Percentiles rank a stretch among this genome's conserved stretches.
These are phyloP conservation scores for Rosellinia necatrix DNA, from an alignment of 2,329 filamentous ascomycete species.

Conservation along the genomic window DNA sequence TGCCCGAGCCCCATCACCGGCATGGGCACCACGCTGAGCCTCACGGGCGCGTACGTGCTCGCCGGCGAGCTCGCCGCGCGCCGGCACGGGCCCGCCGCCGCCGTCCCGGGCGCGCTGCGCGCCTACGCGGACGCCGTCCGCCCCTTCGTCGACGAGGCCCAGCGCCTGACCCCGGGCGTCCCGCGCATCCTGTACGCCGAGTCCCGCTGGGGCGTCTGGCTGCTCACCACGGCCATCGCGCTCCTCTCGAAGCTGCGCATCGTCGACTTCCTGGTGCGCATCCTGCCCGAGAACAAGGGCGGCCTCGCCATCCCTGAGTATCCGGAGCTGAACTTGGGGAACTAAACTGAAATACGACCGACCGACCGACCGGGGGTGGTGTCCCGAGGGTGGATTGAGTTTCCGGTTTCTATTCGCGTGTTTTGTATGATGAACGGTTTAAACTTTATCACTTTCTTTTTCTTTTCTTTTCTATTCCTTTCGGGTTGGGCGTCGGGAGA, in stretches of 20 bases:
- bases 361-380: not conserved
- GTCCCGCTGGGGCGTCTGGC: slow-evolving; percentile 29
- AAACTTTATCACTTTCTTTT: no score
- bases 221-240: slow-evolving; percentile 29
- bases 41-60: slow-evolving; percentile 59
- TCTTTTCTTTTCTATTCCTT: no score
- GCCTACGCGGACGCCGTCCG: slow-evolving; percentile 51
- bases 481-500: no score
- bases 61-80: slow-evolving; percentile 59
- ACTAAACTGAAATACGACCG: no score
- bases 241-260: slow-evolving; percentile 34
- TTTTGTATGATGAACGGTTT: no score
- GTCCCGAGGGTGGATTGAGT: no score
- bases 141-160: slow-evolving; percentile 50
- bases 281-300: slow-evolving; percentile 32
- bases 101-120: slow-evolving; percentile 43
- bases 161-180: slow-evolving; percentile 37
- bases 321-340: slow-evolving; percentile 31
- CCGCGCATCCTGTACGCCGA: slow-evolving; percentile 31
- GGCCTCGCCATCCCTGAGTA: slow-evolving; percentile 36
- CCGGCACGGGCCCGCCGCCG: slow-evolving; percentile 29
- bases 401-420: no score
- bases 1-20: slow-evolving; percentile 55
- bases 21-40: slow-evolving; percentile 54
- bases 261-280: slow-evolving; percentile 24